Base-by-base conservation (phyloP, 345 rosid species). In the Trapa bicornis region DNA sequence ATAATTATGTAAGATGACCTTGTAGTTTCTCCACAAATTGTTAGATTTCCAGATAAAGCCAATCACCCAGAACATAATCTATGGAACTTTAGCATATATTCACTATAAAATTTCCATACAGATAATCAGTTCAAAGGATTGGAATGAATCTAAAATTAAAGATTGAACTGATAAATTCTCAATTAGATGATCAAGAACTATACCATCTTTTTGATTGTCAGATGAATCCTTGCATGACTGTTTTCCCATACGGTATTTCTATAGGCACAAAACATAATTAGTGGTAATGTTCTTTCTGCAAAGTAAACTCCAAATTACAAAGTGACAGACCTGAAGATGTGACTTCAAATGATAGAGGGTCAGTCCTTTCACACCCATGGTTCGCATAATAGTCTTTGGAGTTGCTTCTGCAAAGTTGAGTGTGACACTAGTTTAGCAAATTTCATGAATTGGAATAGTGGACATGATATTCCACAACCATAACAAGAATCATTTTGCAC, bases 291-390 rank as follows among this genome's bases (percentile, higher is more conserved):
- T 35, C 16, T 58, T 58, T 58, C 63, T n/a, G 22, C 14, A 56
- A 53, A 37, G 8, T 48, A 37, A 47, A 45, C 12, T n/a, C 15
- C 13, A 38, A n/a, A 65, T 45, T 15, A 14, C 7, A 45, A 47
- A 4, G 22, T 33, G 33, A 43, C 77, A 66, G 65, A 91, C 97
- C 97, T 91, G 97, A 76, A 91, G 93, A 80, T 91, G 96, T 64
- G 95, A 87, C 77, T 91, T 91, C 65, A 91, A 76, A 74, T 91
- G 97, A 79, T 87, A 91, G n/a, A 91, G 88, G 13, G 97, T 91
- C 29, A 91, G 91, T 66, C 97, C 96, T 73, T 91, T 91, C 65
- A 91, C 97, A 47, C 91, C 91, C 97, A 91, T 91, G 1, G 92
- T 87, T 75, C 94, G 84, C 97, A 91, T 71, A 58, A 91, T 87